Percentiles rank a stretch among this genome's conserved stretches.
Conservation (phyloP, 441 rosid genomes). For the Melastoma candidum region DNA sequence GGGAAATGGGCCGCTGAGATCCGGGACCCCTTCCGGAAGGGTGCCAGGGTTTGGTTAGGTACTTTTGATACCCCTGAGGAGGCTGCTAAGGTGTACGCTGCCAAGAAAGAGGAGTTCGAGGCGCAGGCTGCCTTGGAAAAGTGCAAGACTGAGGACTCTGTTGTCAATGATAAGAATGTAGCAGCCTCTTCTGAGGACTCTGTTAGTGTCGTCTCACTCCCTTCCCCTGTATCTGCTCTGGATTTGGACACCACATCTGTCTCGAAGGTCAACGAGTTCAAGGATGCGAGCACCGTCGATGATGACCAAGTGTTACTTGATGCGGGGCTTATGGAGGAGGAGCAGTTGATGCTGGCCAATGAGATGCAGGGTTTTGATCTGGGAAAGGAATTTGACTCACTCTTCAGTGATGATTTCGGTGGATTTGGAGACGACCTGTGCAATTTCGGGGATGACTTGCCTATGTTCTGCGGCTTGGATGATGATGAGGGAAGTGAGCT, state of each 20-base stretch:
- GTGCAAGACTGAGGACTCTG: slow-evolving; percentile 25
- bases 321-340: neutral
- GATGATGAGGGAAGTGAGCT: slow-evolving; percentile 51
- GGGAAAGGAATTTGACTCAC: slow-evolving; percentile 33
- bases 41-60: slow-evolving; percentile 70
- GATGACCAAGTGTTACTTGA: too few relatives aligned
- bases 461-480: slow-evolving; percentile 32
- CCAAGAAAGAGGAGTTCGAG: slow-evolving; percentile 58
- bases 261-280: slow-evolving; percentile 5
- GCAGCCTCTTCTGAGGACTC: slow-evolving; percentile 27
- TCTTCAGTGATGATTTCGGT: slow-evolving; percentile 43
- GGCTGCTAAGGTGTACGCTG: slow-evolving; percentile 72
- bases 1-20: slow-evolving; percentile 99
- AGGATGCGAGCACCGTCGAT: too few relatives aligned
- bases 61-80: slow-evolving; percentile 75
- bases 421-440: slow-evolving; percentile 39
- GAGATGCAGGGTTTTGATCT: slow-evolving; percentile 32
- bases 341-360: slow-evolving; percentile 15
- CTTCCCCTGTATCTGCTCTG: slow-evolving; percentile 35
- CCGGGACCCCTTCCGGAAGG: slow-evolving; percentile 60
- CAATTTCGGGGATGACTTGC: slow-evolving; percentile 37
- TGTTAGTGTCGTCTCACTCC: slow-evolving; percentile 35
- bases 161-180: slow-evolving; percentile 1
- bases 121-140: slow-evolving; percentile 20
- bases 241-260: slow-evolving; percentile 36